These are phyloP conservation scores for Apiotrichum mycotoxinovorans DNA, from an alignment of 1,284 basidiomycete species.

Conservation along the genomic window DNA sequence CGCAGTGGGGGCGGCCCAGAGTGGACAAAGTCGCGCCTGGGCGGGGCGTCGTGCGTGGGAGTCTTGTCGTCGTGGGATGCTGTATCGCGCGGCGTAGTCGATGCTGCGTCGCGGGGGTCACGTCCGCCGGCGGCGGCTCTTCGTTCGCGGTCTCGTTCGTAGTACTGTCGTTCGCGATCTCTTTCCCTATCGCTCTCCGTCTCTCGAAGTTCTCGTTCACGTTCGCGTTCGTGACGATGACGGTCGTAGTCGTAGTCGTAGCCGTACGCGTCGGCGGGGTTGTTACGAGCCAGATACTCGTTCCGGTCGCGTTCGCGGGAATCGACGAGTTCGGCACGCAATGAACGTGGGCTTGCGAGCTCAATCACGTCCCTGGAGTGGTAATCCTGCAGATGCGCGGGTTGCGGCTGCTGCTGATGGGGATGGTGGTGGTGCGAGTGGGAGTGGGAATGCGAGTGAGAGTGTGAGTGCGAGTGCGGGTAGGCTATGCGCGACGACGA, in stretches of 20 bases:
- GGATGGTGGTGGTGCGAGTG: background rate
- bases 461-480: conserved; percentile 1
- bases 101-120: background rate
- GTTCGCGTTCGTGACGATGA: background rate
- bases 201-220: background rate
- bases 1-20: conserved; percentile 3
- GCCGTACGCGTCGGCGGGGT: background rate
- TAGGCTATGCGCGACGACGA: too few species aligned
- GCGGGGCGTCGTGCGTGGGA: background rate
- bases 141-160: background rate
- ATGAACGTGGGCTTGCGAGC: background rate
- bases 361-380: background rate
- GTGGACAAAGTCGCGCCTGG: conserved; percentile 2
- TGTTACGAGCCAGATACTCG: background rate
- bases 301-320: background rate
- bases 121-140: background rate
- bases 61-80: background rate
- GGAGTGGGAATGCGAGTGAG: background rate
- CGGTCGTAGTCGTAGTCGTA: conserved; percentile 3
- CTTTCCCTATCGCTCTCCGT: background rate
- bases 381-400: background rate
- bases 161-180: background rate
- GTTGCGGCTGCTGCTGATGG: background rate
- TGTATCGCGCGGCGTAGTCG: background rate
- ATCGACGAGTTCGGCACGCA: background rate